Base-by-base conservation (phyloP, 1,284 basidiomycete genomes). In the Pseudomicrostroma phylloplanum region DNA sequence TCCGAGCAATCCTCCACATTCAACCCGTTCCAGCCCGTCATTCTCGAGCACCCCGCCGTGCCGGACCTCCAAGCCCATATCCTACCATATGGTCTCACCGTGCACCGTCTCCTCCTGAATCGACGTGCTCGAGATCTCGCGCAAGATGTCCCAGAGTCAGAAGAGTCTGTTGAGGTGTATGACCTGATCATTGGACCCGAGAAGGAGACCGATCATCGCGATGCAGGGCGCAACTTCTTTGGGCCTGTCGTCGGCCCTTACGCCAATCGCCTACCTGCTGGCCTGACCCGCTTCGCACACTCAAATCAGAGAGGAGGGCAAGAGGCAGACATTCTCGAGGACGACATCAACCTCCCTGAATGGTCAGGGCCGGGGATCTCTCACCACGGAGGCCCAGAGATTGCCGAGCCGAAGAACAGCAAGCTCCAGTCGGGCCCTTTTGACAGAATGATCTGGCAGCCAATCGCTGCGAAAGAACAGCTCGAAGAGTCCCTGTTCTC, bases 101-200 rank as follows among this genome's bases (percentile, higher is more conserved):
- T 75, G 26, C 74, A 76, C 59, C 64, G 64, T 40, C 63, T 77
- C 51, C 36, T 65, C 23, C 55, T 70, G 21, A 9, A 42, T 25
- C 30, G 30, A 9, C 30, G 30, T 9, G 4, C 30, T 36, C 30
- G 30, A 36, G 30, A 36, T 36, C 30, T 36, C 3, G 3, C 9
- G 30, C 30, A 36, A 36, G 61, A 70, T 41, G 60, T 57, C 6
- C 60, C 58, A 26, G 67, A 64, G 25, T 48, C 43, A 4, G 19
- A 40, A 19, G 12, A 23, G 36, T 13, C 56, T 15, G 42, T 26
- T 6, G 1, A 30, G 26, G 17, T 21, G 21, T 43, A 58, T 40
- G 75, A 77, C 58, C 64, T 77, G 36, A 67, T 77, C n/a, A 64
- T 61, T 8, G 75, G 74, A 0, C 75, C 75, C n/a, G 69, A 74